Base-by-base conservation (phyloP, 768 basidiomycete species). In the Lactarius hengduanensis region DNA sequence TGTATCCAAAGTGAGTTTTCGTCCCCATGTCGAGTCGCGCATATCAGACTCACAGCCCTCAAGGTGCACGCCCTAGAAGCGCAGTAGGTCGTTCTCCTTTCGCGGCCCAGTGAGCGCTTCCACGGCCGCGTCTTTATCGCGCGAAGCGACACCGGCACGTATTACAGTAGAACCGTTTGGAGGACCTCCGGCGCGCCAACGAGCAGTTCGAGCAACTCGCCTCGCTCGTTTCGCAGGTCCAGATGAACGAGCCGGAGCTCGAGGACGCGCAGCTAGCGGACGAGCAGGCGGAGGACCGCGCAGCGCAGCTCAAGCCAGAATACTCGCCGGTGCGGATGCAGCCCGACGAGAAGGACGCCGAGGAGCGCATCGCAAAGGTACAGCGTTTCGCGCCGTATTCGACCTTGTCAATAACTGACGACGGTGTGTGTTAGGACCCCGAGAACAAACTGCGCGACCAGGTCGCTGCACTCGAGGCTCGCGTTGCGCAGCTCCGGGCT, bases 271-370 rank as follows among this genome's bases (percentile, higher is more conserved):
- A 30, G 0, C 5, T 30, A 5, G 30, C 5, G 30, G 5, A 7
- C 30, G 30, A 30, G 30, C 30, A 41, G 91, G 91, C 1, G 32
- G 32, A 32, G 30, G 30, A 32, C 30, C 30, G 30, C 4, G 30
- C 30, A 4, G 9, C 9, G 32, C 32, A 9, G 32, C 32, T 30
- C 30, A 3, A 28, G 28, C 2, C 28, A 3, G 28, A 28, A 3
- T 2, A 28, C 76, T 90, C 65, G 79, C 26, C 26, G 1, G 26
- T 80, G 43, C 89, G 82, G 75, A 76, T 88, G 64, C 90, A 92
- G 69, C 81, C 93, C 6, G 90, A 93, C 70, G 91, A 92, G 71
- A 81, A 82, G 63, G 90, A 91, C 70, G 88, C 86, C 20, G 84
- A 89, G 66, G 84, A 86, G 71, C 86, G 90, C 30, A 73, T 89